Evolutionary conservation across 2,329 filamentous ascomycete genomes (phyloP).

Genomic region (Daldinia sp.): DNA sequence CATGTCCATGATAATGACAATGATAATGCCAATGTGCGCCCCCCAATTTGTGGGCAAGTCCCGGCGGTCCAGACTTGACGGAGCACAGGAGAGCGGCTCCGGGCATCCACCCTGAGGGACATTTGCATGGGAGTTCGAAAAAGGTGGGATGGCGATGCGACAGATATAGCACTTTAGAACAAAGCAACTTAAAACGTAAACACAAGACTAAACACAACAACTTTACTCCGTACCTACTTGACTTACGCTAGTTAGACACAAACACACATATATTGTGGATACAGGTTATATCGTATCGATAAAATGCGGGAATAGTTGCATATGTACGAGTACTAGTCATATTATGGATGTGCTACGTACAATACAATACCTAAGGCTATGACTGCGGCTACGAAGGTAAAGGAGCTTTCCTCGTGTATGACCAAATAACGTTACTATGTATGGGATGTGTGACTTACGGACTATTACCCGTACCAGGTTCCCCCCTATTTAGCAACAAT

Average conservation of each 20-base stretch:
- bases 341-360: background rate
- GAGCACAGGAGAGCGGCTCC: constrained; percentile 41
- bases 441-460: constrained; percentile 19
- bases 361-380: too few species aligned
- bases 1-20: constrained; percentile 7
- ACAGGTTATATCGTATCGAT: constrained; percentile 3
- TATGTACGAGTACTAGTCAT: background rate
- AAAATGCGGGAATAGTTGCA: constrained; percentile 12
- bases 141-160: constrained; percentile 29
- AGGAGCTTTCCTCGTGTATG: background rate
- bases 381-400: background rate
- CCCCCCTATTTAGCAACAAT: constrained; percentile 3
- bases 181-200: background rate
- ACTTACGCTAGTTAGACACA: constrained; percentile 12
- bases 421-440: constrained; percentile 4
- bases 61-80: constrained; percentile 35
- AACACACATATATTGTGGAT: constrained; percentile 9
- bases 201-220: background rate
- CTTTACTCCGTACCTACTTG: background rate
- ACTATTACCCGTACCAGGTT: constrained; percentile 32
- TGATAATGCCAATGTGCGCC: background rate
- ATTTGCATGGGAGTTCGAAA: constrained; percentile 32
- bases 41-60: constrained; percentile 15
- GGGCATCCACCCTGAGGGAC: constrained; percentile 25
- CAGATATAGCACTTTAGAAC: constrained; percentile 23